Evolutionary conservation across 148 eudicot species (phyloP).

Genomic region (Pouteria glomerata): DNA sequence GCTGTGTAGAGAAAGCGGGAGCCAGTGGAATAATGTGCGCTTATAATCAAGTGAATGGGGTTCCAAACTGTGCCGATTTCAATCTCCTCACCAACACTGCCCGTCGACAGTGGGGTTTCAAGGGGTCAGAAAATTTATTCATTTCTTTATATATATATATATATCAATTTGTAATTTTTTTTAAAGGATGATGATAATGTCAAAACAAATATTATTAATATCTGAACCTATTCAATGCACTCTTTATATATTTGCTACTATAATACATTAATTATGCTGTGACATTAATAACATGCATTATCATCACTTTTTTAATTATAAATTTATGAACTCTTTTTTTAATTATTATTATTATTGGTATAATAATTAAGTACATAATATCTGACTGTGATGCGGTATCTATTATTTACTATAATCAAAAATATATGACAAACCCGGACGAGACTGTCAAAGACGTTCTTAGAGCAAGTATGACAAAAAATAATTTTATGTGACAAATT

Average conservation of each 20-base stretch:
- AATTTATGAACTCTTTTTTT: no score
- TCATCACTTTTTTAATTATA: no score
- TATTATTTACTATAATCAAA: slow-evolving; percentile 58
- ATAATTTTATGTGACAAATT: no score
- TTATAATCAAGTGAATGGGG: slow-evolving; percentile 77
- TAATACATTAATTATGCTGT: no score
- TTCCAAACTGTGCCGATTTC: slow-evolving; percentile 81
- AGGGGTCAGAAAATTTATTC: slow-evolving; percentile 41
- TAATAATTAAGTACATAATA: slow-evolving; percentile 55
- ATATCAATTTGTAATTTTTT: no score
- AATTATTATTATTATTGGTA: no score
- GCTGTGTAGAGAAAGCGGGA: slow-evolving; percentile 61
- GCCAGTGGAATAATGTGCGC: slow-evolving; percentile 99
- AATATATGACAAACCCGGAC: slow-evolving; percentile 66
- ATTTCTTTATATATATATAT: no score
- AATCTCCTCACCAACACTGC: slow-evolving; percentile 65
- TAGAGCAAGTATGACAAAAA: slow-evolving; percentile 58
- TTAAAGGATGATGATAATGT: no score
- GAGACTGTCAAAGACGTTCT: slow-evolving; percentile 81
- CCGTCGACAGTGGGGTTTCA: slow-evolving; percentile 69
- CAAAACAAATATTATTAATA: no score
- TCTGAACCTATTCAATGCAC: no score
- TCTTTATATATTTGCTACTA: no score
- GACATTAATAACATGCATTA: no score
- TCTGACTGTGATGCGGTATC: slow-evolving; percentile 94